A percentile compares a stretch with the other conserved stretches of the same genome.
Conservation (phyloP, 169 alveolate species). For the Blepharisma undulans region DNA sequence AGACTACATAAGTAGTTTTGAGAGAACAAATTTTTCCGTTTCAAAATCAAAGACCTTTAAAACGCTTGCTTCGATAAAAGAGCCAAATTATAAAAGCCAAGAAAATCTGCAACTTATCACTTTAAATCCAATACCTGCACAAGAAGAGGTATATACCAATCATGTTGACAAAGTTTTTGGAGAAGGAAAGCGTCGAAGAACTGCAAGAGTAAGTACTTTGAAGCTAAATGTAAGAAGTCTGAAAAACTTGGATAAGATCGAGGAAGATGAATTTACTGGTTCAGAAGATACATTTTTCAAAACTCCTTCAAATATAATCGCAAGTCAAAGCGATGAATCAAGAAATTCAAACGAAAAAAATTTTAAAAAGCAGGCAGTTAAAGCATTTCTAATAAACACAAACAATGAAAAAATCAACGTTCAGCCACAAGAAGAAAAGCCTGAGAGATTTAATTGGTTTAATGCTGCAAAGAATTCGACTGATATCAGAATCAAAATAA, state of each 20-base stretch:
- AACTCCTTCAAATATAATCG: not conserved
- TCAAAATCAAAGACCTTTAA: not conserved
- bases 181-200: not conserved
- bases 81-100: not conserved
- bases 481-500: not conserved
- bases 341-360: too few species aligned
- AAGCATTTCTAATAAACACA: not conserved
- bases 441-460: not conserved
- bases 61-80: not conserved
- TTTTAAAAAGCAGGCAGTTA: not conserved
- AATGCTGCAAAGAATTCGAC: not conserved
- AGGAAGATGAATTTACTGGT: not conserved
- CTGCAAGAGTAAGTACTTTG: not conserved
- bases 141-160: not conserved
- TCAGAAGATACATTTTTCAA: not conserved
- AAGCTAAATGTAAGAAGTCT: not conserved
- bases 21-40: not conserved
- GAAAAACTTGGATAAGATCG: not conserved
- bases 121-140: not conserved
- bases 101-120: too few species aligned
- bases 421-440: not conserved
- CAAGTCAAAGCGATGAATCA: not conserved
- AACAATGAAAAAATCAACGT: not conserved
- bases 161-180: not conserved
- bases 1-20: not conserved